Base-by-base conservation (phyloP, 306 rosid genomes). In the Ceratonia siliqua region DNA sequence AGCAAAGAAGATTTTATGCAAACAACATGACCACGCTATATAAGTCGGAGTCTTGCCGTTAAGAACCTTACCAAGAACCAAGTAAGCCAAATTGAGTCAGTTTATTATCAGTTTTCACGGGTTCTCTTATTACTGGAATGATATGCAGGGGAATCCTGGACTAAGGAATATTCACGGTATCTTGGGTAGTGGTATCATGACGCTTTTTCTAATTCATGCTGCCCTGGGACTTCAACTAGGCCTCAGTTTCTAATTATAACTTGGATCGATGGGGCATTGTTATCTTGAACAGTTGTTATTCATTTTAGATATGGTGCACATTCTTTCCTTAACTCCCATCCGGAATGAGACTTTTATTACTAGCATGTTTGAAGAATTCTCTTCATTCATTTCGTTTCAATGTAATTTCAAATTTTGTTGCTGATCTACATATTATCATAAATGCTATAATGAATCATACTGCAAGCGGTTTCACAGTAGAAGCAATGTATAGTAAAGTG, bases 121-220 rank as follows among this genome's bases (percentile, higher is more conserved):
- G 62, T 74, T 61, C 57, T 17, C 62, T 28, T 62, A 28, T 68
- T 54, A 9, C 66, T 50, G 62, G 35, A 68, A 78, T 72, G 17
- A 33, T 58, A 21, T 76, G 86, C 89, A 94, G 98, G 94, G 78
- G 33, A 91, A 87, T 80, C 96, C 96, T 15, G 88, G 89, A 72
- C 70, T 94, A 10, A 79, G 96, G 82, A 90, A 73, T 75, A 85
- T 84, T 74, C 98, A 91, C 72, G 97, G 96, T 49, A 78, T 94
- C 59, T 82, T 91, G 86, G 97, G 97, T 30, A 87, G 96, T 75
- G 87, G 96, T 64, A 94, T 91, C 81, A 94, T 91, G 97, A 87
- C 96, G 8, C 82, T 94, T 46, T 91, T 94, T 86, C 84, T 94
- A 18, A 71, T 94, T 75, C 96, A 91, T 68, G 92, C 89, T 74